Evolutionary conservation across 352 stramenopile species (phyloP).

Genomic region (Globisporangium carolinianum): DNA sequence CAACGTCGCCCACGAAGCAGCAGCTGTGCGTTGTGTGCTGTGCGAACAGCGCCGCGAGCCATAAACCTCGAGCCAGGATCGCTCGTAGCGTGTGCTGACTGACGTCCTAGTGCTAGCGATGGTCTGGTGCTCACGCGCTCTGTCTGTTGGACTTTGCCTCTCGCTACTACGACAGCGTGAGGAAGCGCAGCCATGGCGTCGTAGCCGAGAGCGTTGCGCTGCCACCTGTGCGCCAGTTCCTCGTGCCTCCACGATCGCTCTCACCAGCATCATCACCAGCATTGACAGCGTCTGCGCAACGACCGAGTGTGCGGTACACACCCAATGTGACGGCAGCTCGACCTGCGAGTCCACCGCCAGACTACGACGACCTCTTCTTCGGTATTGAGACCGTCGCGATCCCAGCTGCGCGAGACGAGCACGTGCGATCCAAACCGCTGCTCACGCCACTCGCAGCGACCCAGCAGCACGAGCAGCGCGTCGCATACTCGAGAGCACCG

Average conservation of each 20-base stretch:
- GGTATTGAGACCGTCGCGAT: constrained; percentile 49
- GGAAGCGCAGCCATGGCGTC: constrained; percentile 4
- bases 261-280: constrained; percentile 11
- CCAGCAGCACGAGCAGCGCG: constrained; percentile 4
- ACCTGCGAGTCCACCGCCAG: constrained; percentile 33
- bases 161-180: background rate
- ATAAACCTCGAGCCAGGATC: too few species aligned
- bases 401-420: background rate
- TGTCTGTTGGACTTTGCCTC: too few species aligned
- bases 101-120: too few species aligned
- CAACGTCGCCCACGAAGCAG: constrained; percentile 17
- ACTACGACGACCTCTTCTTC: constrained; percentile 63
- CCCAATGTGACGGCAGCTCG: constrained; percentile 7
- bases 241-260: constrained; percentile 5
- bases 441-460: background rate
- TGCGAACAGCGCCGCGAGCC: too few species aligned
- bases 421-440: constrained; percentile 1
- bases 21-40: constrained; percentile 12
- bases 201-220: constrained; percentile 14
- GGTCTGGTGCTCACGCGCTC: too few species aligned
- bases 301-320: background rate
- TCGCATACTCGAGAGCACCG: background rate
- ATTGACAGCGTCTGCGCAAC: background rate
- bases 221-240: constrained; percentile 21
- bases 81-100: background rate